These are phyloP conservation scores for Entonaema liquescens DNA, from an alignment of 495 filamentous ascomycete species.

Conservation along the genomic window DNA sequence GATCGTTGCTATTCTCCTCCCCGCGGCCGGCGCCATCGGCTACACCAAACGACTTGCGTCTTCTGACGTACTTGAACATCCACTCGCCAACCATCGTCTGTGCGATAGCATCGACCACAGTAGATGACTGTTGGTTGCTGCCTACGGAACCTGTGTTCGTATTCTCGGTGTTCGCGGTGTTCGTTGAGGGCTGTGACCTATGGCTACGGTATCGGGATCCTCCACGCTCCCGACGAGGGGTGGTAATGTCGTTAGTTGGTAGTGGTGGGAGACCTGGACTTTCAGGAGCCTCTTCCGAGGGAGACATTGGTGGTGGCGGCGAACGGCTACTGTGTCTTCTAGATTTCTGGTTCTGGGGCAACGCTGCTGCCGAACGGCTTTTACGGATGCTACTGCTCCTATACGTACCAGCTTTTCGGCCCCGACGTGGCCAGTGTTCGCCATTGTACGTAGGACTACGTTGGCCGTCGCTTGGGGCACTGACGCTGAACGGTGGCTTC, in stretches of 20 bases:
- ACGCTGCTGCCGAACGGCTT: slow-evolving; percentile 78
- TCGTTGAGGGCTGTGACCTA: slow-evolving; percentile 61
- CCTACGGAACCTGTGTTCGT: slow-evolving; percentile 62
- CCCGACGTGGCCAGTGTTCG: slow-evolving; percentile 53
- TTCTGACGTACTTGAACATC: slow-evolving; percentile 99
- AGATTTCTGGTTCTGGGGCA: slow-evolving; percentile 61
- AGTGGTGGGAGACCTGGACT: slow-evolving; percentile 78
- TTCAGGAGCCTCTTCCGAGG: slow-evolving; percentile 69
- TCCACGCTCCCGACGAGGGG: slow-evolving; percentile 57
- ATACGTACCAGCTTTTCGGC: slow-evolving; percentile 53
- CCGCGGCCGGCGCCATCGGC: slow-evolving; percentile 66
- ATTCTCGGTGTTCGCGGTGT: slow-evolving; percentile 62
- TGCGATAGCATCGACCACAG: slow-evolving; percentile 96
- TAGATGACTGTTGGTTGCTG: slow-evolving; percentile 72
- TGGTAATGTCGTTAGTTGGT: slow-evolving; percentile 75
- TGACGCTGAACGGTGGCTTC: slow-evolving; percentile 72
- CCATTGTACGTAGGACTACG: slow-evolving; percentile 74
- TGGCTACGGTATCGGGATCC: slow-evolving; percentile 54
- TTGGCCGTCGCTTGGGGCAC: slow-evolving; percentile 74
- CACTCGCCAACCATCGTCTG: slow-evolving; percentile 99
- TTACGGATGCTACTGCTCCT: slow-evolving; percentile 74
- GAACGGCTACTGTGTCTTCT: slow-evolving; percentile 67
- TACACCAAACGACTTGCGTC: slow-evolving; percentile 90
- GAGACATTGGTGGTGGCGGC: slow-evolving; percentile 71
- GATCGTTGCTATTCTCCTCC: slow-evolving; percentile 68